phyloP scores from a whole-genome alignment of 495 filamentous ascomycete genomes.

The Schizothecium vesticola region DNA sequence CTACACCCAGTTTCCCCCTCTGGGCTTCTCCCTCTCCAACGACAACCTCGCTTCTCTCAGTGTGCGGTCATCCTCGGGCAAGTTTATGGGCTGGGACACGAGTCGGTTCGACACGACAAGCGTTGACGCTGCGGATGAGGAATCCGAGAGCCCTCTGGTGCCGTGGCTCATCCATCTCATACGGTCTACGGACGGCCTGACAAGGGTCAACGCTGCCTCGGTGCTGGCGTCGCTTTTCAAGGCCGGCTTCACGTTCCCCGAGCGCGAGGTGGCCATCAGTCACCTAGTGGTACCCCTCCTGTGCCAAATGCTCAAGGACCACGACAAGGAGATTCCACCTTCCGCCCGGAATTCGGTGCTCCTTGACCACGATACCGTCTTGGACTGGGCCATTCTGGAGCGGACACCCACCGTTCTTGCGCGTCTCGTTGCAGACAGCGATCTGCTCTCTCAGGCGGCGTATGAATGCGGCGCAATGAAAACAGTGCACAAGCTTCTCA shows the following conservation, averaged over 20 bases:
- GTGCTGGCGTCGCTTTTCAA: constrained; percentile 73
- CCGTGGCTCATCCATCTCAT: constrained; percentile 75
- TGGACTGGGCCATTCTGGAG: constrained; percentile 55
- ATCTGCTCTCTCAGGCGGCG: constrained; percentile 72
- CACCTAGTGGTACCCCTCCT: constrained; percentile 68
- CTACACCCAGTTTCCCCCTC: constrained; percentile 51
- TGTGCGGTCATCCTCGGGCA: constrained; percentile 22
- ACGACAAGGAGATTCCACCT: constrained; percentile 35
- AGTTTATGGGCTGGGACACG: constrained; percentile 26
- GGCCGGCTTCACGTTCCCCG: constrained; percentile 57
- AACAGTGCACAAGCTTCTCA: constrained; percentile 68
- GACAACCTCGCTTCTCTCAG: constrained; percentile 24
- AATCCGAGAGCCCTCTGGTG: constrained; percentile 73
- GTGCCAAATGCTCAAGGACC: constrained; percentile 61
- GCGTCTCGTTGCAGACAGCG: constrained; percentile 69
- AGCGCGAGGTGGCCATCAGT: constrained; percentile 55
- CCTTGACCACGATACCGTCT: constrained; percentile 32
- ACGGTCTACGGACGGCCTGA: constrained; percentile 56
- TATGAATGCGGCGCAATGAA: constrained; percentile 73
- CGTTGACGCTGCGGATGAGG: constrained; percentile 41
- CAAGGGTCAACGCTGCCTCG: constrained; percentile 72
- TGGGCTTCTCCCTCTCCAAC: constrained; percentile 45
- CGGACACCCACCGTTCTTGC: constrained; percentile 70
- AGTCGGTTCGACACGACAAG: constrained; percentile 24
- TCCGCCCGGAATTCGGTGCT: constrained; percentile 22